Evolutionary conservation across 768 basidiomycete species (phyloP).

Genomic region (Lactifluus hygrophoroides): DNA sequence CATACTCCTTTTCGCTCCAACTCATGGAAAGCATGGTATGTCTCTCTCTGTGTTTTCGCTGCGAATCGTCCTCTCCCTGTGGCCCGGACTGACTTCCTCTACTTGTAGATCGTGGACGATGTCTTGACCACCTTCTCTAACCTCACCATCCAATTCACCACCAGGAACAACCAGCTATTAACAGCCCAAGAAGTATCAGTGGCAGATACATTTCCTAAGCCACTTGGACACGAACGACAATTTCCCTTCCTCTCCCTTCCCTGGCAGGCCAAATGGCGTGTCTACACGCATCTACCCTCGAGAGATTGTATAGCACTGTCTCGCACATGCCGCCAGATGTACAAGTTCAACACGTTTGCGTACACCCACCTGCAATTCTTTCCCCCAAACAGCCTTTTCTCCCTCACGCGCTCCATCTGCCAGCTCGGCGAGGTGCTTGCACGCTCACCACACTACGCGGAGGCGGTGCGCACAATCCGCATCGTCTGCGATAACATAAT

Average conservation of each 20-base stretch:
- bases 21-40: slow-evolving; percentile 2
- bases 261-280: neutral
- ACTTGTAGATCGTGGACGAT: slow-evolving; percentile 1
- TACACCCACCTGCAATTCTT: slow-evolving; percentile 12
- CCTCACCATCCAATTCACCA: neutral
- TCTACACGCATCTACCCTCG: neutral
- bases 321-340: slow-evolving; percentile 10
- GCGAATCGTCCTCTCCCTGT: neutral
- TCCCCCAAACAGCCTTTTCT: slow-evolving; percentile 7
- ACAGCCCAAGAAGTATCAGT: neutral
- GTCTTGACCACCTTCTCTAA: neutral
- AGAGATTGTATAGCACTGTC: slow-evolving; percentile 10
- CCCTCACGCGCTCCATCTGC: slow-evolving; percentile 1
- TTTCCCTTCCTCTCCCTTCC: slow-evolving; percentile 4
- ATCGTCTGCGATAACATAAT: neutral
- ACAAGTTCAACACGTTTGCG: neutral
- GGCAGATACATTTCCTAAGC: neutral
- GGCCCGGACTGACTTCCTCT: neutral
- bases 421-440: neutral
- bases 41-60: neutral
- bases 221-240: neutral
- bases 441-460: neutral
- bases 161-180: neutral
- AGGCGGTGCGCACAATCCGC: slow-evolving; percentile 5
- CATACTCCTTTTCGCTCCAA: neutral